A percentile compares a stretch with the other conserved stretches of the same genome.
Evolutionary conservation across 305 asterid genomes (phyloP).

Genomic region (Salvia sclarea): DNA sequence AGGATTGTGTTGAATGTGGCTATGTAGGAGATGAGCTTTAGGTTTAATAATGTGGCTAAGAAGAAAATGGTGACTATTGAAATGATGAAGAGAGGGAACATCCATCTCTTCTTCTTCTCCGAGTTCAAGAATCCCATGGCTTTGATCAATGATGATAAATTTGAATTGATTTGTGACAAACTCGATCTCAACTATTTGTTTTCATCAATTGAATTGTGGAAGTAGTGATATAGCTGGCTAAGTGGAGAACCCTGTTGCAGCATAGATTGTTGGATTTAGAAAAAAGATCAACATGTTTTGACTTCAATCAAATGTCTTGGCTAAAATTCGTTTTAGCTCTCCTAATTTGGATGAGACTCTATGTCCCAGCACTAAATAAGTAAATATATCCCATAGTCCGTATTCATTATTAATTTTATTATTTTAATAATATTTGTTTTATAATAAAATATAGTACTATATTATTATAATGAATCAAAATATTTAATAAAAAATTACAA

Average conservation of each 20-base stretch:
- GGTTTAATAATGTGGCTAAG: slow-evolving; percentile 61
- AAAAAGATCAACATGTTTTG: slow-evolving; percentile 26
- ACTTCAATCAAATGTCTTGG: background rate
- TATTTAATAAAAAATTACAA: too few species aligned
- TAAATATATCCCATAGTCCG: too few species aligned
- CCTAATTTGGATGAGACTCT: too few species aligned
- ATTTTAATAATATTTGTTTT: too few species aligned
- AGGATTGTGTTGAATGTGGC: slow-evolving; percentile 59
- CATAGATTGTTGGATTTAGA: slow-evolving; percentile 19
- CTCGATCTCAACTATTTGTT: too few species aligned
- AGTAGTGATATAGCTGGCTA: background rate
- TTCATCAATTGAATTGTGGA: too few species aligned
- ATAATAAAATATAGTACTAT: too few species aligned
- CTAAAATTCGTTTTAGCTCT: background rate
- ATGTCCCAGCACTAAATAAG: too few species aligned
- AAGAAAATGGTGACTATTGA: slow-evolving; percentile 57
- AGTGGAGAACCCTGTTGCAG: slow-evolving; percentile 31
- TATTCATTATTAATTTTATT: too few species aligned
- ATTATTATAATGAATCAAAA: too few species aligned
- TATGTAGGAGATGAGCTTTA: slow-evolving; percentile 64
- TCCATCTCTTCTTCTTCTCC: slow-evolving; percentile 65
- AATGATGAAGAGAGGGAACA: slow-evolving; percentile 61
- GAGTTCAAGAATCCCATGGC: slow-evolving; percentile 49
- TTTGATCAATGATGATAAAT: too few species aligned
- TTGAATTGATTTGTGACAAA: too few species aligned